Evolutionary conservation across 257 asterid genomes (phyloP), one percentile per base, ranked within the genome.

Genomic region (Mentha longifolia): DNA sequence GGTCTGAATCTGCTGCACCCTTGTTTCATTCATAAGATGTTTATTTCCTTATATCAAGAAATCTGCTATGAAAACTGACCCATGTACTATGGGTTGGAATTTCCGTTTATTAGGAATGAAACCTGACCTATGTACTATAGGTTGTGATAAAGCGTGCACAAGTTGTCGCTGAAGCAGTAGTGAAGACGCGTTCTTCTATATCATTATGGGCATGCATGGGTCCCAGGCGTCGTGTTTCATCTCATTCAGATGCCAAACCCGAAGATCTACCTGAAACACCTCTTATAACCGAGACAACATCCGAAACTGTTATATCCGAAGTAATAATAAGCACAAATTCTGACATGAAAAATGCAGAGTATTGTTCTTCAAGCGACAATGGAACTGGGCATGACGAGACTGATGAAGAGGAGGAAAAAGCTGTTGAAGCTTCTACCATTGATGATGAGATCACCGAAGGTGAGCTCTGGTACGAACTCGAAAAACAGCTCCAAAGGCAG

Each of bases 81-180:
- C 5, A 6, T 35, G 8, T 35, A 5, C 8, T 35, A 35, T 7
- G 39, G 0, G 9, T 35, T 35, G 39, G 39, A 6, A 35, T 35
- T 35, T 35, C 6, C 39, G 8, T 5, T 35, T 5, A 35, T 35
- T 35, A 5, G 1, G 39, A 35, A 35, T 35, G 39, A 5, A 35
- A 35, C 39, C 9, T 5, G 39, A 35, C 39, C 39, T 35, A 35
- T 35, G 31, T 28, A 28, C 31, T 28, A 2, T 11, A 92, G 97
- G 97, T 84, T 45, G 95, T 92, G 77, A 87, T 92, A 81, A 92
- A 79, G 84, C 96, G 95, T 6, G 98, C 98, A 10, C 97, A 92
- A 74, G 89, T 85, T 78, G 96, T 92, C 51, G 98, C 98, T 74
- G 95, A 85, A 71, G 96, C 96, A 42, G 98, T 92, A 47, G 91